These are phyloP conservation scores for Wolfiporia cocos DNA, from an alignment of 1,284 basidiomycete genomes.

Conservation along the genomic window DNA sequence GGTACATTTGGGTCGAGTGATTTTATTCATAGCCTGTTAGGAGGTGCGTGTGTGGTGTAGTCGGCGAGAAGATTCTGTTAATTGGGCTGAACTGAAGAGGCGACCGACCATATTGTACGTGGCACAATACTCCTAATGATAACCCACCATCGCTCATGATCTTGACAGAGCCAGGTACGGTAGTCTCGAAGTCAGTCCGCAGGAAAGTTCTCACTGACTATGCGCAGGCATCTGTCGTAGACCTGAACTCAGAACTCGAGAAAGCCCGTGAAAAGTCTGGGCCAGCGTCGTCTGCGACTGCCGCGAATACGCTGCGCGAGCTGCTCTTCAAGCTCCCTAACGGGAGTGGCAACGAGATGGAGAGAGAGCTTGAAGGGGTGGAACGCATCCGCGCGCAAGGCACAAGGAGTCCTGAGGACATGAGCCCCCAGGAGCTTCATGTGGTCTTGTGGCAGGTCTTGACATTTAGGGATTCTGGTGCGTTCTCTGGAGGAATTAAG, in stretches of 20 bases:
- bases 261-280: constrained; percentile 53
- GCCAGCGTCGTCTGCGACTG: constrained; percentile 19
- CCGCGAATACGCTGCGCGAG: constrained; percentile 40
- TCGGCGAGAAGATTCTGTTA: constrained; percentile 4
- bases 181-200: too few relatives aligned
- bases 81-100: constrained; percentile 37
- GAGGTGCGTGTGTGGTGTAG: constrained; percentile 41
- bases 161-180: constrained; percentile 28
- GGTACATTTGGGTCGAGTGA: constrained; percentile 85
- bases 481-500: constrained; percentile 1
- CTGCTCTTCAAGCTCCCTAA: constrained; percentile 60
- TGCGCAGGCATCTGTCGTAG: constrained; percentile 78
- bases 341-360: constrained; percentile 50
- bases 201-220: too few relatives aligned
- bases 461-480: constrained; percentile 67
- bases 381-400: constrained; percentile 56
- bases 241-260: constrained; percentile 78
- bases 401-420: constrained; percentile 66
- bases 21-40: constrained; percentile 75
- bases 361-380: constrained; percentile 72
- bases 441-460: constrained; percentile 82
- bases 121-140: background rate
- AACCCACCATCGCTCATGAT: too few relatives aligned
- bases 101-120: constrained; percentile 65
- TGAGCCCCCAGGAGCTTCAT: constrained; percentile 88